Evolutionary conservation across 1,139 yeast genomes (phyloP), one percentile per base, ranked within the genome.

Genomic region (Yamadazyma taylorii): DNA sequence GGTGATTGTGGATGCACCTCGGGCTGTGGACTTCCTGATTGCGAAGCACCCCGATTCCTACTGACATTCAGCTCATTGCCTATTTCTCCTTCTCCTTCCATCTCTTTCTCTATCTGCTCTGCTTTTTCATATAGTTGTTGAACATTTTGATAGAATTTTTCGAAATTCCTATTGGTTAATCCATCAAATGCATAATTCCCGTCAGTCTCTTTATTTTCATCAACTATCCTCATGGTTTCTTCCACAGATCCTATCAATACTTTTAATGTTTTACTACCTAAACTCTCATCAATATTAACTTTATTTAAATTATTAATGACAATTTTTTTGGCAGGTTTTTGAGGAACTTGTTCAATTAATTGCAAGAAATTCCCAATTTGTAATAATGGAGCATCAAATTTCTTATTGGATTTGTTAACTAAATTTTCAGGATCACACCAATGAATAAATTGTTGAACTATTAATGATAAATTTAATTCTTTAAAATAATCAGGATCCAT

Each of bases 371-470:
- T 81, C 25, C 73, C 60, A 1, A 81, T 78, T 45, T 85, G 78
- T 52, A 73, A 72, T 6, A 81, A 57, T 48, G 74, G 60, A 22
- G 79, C 75, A 13, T 54, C 55, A 5, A 36, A 31, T 8, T 19
- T 29, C 12, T 6, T 29, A 7, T 15, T 17, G 16, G 32, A 22
- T 13, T 55, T 53, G 39, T 78, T 76, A 3, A 81, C 90, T 9
- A 85, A 65, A 48, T 82, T 80, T 31, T 64, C 62, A 0, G 96
- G 95, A 57, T 89, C 94, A 26, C 96, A 85, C 96, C 96, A 87
- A 50, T 82, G 80, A 19, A 85, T 67, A 33, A 90, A 61, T 53
- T 87, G 96, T 47, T 85, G 90, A 19, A 86, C 62, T 2, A 88
- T 76, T n/a, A 71, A 70, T 13, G 73, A 67, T 0, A 92, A 24